Conservation (phyloP, 2,329 filamentous ascomycete genomes). For the Botrytis fragariae region DNA sequence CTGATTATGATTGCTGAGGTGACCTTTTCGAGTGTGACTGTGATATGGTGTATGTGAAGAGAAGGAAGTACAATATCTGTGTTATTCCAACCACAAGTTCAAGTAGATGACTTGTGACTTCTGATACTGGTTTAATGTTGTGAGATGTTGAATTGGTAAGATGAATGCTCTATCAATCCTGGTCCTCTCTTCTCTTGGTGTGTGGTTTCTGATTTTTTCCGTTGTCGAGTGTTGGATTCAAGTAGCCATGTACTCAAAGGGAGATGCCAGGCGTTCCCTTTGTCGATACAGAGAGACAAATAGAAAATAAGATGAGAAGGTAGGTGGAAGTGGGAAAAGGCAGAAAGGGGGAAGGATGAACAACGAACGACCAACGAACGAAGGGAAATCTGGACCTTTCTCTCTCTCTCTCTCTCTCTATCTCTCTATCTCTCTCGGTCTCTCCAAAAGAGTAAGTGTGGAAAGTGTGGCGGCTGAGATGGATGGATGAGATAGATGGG, state of each 20-base stretch:
- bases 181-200: neutral
- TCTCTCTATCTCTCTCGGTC: neutral
- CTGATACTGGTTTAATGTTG: neutral
- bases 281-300: neutral
- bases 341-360: neutral
- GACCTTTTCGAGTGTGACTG: neutral
- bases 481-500: neutral
- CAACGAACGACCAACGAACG: neutral
- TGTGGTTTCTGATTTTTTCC: neutral
- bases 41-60: neutral
- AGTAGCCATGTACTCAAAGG: neutral
- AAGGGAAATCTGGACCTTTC: neutral
- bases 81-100: neutral
- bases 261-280: neutral
- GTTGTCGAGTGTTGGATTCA: neutral
- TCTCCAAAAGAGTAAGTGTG: neutral
- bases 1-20: neutral
- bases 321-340: neutral
- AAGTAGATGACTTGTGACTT: neutral
- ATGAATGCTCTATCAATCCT: neutral
- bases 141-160: neutral
- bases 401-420: neutral
- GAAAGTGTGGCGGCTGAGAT: neutral
- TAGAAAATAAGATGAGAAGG: neutral
- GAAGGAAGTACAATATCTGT: neutral